Evolutionary conservation across 495 filamentous ascomycete genomes (phyloP).

Genomic region (Daldinia loculata): DNA sequence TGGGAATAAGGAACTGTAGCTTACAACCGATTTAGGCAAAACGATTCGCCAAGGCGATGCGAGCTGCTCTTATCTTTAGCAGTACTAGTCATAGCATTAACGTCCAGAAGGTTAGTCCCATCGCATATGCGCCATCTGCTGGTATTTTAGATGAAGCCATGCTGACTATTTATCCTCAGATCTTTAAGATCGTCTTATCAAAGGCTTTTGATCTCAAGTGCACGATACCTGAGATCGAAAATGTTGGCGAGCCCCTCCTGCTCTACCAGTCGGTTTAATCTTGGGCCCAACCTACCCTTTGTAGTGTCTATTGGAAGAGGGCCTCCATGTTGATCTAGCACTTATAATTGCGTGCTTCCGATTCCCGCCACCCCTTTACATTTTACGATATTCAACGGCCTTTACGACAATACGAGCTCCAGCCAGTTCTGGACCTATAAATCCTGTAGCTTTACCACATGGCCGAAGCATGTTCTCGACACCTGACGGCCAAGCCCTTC

Average conservation of each 20-base stretch:
- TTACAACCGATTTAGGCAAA: constrained; percentile 70
- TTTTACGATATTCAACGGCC: constrained; percentile 39
- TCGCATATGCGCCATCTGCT: background rate
- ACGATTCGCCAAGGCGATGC: constrained; percentile 97
- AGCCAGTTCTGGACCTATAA: constrained; percentile 1
- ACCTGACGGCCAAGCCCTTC: background rate
- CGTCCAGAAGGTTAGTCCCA: constrained; percentile 84
- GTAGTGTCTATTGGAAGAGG: constrained; percentile 12
- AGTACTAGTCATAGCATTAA: constrained; percentile 99
- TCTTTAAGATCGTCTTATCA: constrained; percentile 98
- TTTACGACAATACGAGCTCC: constrained; percentile 27
- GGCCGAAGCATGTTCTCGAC: constrained; percentile 19
- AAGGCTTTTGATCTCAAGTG: constrained; percentile 99
- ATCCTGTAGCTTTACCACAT: constrained; percentile 10
- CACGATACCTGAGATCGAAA: constrained; percentile 98
- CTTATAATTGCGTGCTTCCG: constrained; percentile 49
- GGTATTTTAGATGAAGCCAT: constrained; percentile 7
- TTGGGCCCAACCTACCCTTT: constrained; percentile 7
- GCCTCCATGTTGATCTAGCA: constrained; percentile 30
- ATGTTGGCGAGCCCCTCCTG: constrained; percentile 93
- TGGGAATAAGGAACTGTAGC: background rate
- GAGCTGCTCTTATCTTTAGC: constrained; percentile 95
- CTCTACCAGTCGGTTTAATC: constrained; percentile 84
- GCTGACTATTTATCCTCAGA: constrained; percentile 62
- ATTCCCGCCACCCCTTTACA: constrained; percentile 12